Conservation (phyloP, 1,284 basidiomycete genomes). For the Gymnopus androsaceus region DNA sequence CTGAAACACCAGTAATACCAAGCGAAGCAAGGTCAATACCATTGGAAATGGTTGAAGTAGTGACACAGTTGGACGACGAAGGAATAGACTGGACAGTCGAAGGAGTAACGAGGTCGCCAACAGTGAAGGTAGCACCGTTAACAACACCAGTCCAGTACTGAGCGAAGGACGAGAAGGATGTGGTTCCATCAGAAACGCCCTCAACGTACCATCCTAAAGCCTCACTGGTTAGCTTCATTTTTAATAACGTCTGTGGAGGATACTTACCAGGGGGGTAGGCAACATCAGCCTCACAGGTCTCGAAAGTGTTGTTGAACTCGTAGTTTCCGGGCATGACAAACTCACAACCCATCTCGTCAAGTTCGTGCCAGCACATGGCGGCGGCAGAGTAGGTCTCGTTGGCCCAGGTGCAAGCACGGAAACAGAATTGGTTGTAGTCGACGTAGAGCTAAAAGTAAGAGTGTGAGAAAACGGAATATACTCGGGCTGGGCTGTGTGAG, state of each 20-base stretch:
- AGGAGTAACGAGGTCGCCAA: constrained; percentile 37
- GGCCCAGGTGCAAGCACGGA: constrained; percentile 55
- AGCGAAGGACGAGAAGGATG: constrained; percentile 41
- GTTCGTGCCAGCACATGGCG: constrained; percentile 44
- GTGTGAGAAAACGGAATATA: not conserved
- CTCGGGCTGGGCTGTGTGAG: not conserved
- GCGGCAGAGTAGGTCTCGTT: constrained; percentile 54
- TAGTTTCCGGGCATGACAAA: constrained; percentile 37
- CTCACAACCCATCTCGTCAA: constrained; percentile 44
- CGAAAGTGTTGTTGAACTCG: constrained; percentile 40
- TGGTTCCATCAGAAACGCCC: constrained; percentile 33
- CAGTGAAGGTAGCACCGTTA: constrained; percentile 25
- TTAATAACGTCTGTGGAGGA: constrained; percentile 41
- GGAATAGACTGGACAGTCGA: constrained; percentile 34
- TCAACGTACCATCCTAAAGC: constrained; percentile 7
- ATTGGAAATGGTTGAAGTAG: constrained; percentile 36
- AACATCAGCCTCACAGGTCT: constrained; percentile 44
- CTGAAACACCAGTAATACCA: constrained; percentile 20
- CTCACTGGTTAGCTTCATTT: no score
- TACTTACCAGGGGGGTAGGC: constrained; percentile 47
- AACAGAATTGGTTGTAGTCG: constrained; percentile 41
- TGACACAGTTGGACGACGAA: constrained; percentile 40
- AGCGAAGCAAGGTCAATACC: constrained; percentile 33
- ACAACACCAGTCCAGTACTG: constrained; percentile 42
- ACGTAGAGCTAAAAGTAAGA: constrained; percentile 37